Evolutionary conservation across 2,329 filamentous ascomycete genomes (phyloP), one percentile per base, ranked within the genome.

Genomic region (Passalora sequoiae): DNA sequence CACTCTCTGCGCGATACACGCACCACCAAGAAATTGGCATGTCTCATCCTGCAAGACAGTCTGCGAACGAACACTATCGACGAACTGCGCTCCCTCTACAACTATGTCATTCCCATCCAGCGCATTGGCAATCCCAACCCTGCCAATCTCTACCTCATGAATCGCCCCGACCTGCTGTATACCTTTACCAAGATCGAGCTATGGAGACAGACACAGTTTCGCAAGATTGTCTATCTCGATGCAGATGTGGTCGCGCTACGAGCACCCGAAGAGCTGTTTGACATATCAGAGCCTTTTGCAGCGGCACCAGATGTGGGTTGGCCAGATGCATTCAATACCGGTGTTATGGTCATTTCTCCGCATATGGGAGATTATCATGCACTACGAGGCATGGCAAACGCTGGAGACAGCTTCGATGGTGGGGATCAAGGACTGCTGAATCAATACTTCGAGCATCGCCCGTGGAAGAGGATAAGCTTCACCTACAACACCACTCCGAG

Each of bases 281-380:
- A 82, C 13, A 64, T 80, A 30, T 69, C 77, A 8, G 73, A 73
- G 24, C 58, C 70, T 19, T 83, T 84, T 55, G 80, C 81, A 19
- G 81, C 92, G 2, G 89, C 86, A 8, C 89, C 92, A 22, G 92
- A 98, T 66, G 89, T 97, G 58, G 92, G 92, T 56, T 98, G 92
- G 92, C 92, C 92, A 24, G 92, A 98, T 69, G 78, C 89, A 49
- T 97, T 97, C 80, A 98, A 98, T 69, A 89, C 86, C n/a, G 92
- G 92, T 60, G 81, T 98, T 57, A 94, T 98, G 88, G 88, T 89
- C 25, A 68, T 98, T 47, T 83, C 76, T 12, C 92, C 92, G 24
- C 84, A 91, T 66, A 73, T 89, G 76, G 84, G 83, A 44, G 89
- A 94, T 55, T 97, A 89, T 67, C 83, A 88, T 68, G 85, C 87